A percentile compares a stretch with the other conserved stretches of the same genome.
These are phyloP conservation scores for Gastrolobium bilobum DNA, from an alignment of 306 rosid species.

Conservation along the genomic window DNA sequence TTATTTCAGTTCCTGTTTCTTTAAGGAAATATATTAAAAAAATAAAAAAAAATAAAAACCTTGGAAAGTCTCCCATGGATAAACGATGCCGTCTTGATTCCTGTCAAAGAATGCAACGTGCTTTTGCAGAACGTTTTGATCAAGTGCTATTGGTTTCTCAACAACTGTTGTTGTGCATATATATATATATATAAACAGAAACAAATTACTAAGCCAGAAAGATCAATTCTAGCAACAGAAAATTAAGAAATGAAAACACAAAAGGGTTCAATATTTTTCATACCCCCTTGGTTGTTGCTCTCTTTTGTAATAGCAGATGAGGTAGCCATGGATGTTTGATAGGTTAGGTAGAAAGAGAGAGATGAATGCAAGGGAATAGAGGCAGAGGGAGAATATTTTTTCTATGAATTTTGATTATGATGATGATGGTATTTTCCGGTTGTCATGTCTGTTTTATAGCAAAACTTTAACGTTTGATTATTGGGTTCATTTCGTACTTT, in stretches of 20 bases:
- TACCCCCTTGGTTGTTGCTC: slow-evolving; percentile 22
- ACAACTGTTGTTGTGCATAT: slow-evolving; percentile 9
- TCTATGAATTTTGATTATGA: no score
- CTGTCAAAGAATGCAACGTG: slow-evolving; percentile 84
- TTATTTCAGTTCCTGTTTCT: no score
- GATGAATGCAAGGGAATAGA: no score
- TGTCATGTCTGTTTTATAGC: no score
- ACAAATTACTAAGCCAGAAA: no score
- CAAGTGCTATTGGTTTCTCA: slow-evolving; percentile 46
- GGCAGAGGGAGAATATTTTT: not conserved
- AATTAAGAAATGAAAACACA: not conserved
- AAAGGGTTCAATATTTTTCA: not conserved
- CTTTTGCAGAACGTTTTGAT: slow-evolving; percentile 68
- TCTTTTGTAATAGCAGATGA: not conserved
- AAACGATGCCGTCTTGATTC: slow-evolving; percentile 74
- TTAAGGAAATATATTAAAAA: not conserved
- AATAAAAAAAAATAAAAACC: slow-evolving; percentile 38
- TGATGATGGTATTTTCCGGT: no score
- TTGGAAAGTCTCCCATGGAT: slow-evolving; percentile 89
- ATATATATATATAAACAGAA: no score
- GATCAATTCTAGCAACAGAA: not conserved
- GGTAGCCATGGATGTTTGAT: slow-evolving; percentile 37
- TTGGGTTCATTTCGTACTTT: no score
- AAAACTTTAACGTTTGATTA: no score
- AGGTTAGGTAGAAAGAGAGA: not conserved